Conservation (phyloP, 1,139 yeast species). For the Geotrichum bryndzae region DNA sequence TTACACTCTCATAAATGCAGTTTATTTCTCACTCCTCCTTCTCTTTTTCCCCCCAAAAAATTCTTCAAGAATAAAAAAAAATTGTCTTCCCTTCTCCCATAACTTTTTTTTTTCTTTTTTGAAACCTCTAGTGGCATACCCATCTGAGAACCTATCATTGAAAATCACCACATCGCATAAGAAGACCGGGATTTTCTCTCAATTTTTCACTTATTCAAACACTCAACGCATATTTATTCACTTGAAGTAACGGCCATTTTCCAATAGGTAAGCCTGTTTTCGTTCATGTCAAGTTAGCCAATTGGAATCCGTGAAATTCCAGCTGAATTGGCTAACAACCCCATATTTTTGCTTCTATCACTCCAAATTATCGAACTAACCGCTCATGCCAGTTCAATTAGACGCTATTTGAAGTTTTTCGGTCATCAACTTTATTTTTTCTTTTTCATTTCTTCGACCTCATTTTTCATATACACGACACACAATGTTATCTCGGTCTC, state of each 20-base stretch:
- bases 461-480: conserved; percentile 1
- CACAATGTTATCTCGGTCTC: conserved; percentile 21
- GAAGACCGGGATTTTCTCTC: neutral
- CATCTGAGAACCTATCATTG: neutral
- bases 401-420: neutral
- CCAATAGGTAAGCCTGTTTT: neutral
- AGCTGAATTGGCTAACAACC: neutral
- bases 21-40: neutral
- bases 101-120: neutral
- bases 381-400: neutral
- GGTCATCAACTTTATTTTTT: neutral
- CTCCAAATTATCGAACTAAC: neutral
- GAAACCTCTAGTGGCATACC: neutral
- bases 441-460: neutral
- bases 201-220: neutral
- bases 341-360: neutral
- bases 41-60: neutral
- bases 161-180: neutral
- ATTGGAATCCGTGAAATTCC: neutral
- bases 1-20: neutral
- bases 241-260: neutral
- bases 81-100: neutral
- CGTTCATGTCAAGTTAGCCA: neutral
- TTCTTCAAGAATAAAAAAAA: neutral
- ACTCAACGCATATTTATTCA: neutral